Base-by-base conservation (phyloP, 2,329 filamentous ascomycete genomes). In the Chaetomiaceae sp. region DNA sequence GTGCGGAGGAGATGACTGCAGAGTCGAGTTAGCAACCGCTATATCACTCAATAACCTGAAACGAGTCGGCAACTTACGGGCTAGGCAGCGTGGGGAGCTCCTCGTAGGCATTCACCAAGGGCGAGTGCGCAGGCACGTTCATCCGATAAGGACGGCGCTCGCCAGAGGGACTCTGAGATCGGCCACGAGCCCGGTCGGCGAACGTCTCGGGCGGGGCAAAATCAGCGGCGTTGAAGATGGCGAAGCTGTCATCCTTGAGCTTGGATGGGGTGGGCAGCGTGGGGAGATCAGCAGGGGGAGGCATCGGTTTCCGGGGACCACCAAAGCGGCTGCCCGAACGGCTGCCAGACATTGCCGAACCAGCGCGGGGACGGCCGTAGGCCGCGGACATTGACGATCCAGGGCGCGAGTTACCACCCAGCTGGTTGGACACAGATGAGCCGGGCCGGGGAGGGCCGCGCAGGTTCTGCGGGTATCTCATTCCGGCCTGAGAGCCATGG, bases 1-100 rank as follows among this genome's bases (percentile, higher is more conserved):
- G 89, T 91, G 63, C 86, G 82, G 44, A 93, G 76, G 62, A 82
- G 61, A 65, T 91, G 85, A 35, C 83, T 87, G 30, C 4, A 17
- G 3, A 2, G 0, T 16, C 31, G 58, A 69, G 64, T 56, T 50
- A 55, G 51, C 21, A 41, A 37, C 4, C 8, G 3, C 27, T 7
- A 33, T 13, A 33, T n/a, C n/a, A n/a, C 10, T 14, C n/a, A 25
- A 30, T 5, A 3, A 14, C 9, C 7, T 14, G 1, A 2, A 2
- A 13, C 16, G 16, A 5, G 7, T 1, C 5, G 25, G 13, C 42
- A 55, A 86, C 87, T 86, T 82, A 92, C 82, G 93, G 90, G 77
- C 90, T 96, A 33, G 93, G 93, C 57, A 99, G 83, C 8, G 79
- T 78, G 12, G 85, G 71, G 55, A 97, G 82, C 53, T 97, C 92